Conservation (phyloP, 1,284 basidiomycete genomes). For the Rhizoctonia solani region DNA sequence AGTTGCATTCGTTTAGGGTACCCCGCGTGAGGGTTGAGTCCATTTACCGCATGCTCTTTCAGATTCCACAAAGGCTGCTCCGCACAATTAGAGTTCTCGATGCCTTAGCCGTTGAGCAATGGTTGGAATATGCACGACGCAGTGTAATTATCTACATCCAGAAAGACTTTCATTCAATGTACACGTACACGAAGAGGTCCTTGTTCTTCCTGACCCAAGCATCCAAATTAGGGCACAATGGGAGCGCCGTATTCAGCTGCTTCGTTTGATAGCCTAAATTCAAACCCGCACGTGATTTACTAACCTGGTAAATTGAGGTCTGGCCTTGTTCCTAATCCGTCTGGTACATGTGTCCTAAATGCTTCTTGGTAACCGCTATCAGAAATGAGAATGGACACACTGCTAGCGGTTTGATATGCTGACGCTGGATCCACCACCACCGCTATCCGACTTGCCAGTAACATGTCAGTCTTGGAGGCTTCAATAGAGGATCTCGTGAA, state of each 20-base stretch:
- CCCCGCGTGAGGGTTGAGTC: background rate
- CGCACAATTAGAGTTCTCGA: slow-evolving; percentile 5
- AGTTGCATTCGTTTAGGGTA: background rate
- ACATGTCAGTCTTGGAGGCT: background rate
- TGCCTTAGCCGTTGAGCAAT: slow-evolving; percentile 5
- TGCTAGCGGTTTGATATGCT: no score
- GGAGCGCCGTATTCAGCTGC: background rate
- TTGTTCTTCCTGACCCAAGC: background rate
- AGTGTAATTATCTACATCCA: background rate
- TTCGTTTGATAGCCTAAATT: background rate
- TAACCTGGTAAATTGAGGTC: background rate
- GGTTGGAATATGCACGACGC: background rate
- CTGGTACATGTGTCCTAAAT: no score
- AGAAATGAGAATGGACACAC: no score
- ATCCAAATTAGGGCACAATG: slow-evolving; percentile 15
- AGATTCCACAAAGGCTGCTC: slow-evolving; percentile 14
- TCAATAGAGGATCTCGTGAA: background rate
- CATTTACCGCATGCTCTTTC: slow-evolving; percentile 2
- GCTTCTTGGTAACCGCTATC: no score
- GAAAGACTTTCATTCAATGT: background rate
- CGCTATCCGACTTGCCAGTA: background rate
- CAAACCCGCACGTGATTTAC: no score
- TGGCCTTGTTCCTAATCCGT: background rate
- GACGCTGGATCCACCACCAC: no score
- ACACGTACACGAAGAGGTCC: background rate